Conservation (phyloP, 2,329 filamentous ascomycete species). For the Microdochium trichocladiopsis region DNA sequence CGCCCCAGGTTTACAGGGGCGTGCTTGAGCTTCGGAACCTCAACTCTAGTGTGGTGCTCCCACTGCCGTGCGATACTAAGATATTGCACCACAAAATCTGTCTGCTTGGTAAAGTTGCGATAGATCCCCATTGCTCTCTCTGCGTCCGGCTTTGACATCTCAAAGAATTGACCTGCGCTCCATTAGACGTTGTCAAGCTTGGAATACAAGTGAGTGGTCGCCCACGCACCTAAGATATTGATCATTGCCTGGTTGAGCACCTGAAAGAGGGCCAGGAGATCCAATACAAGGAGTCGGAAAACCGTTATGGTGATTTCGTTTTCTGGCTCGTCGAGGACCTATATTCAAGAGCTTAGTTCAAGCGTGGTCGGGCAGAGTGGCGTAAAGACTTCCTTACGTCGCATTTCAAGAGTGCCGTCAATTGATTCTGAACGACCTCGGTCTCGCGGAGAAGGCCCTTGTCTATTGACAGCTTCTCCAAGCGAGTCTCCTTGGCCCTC, state of each 20-base stretch:
- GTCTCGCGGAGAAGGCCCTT: conserved; percentile 91
- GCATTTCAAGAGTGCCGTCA: conserved; percentile 79
- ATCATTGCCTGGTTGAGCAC: conserved; percentile 96
- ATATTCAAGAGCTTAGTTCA: conserved; percentile 2
- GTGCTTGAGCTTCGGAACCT: conserved; percentile 96
- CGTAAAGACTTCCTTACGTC: conserved; percentile 54
- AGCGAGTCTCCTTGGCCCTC: conserved; percentile 68
- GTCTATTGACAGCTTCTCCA: conserved; percentile 82
- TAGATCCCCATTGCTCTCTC: conserved; percentile 90
- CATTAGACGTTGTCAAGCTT: conserved; percentile 8
- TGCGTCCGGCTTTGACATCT: conserved; percentile 92
- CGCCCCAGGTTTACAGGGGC: conserved; percentile 86
- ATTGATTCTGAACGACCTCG: conserved; percentile 82
- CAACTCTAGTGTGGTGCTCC: conserved; percentile 84
- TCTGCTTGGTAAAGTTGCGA: conserved; percentile 84
- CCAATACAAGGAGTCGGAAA: conserved; percentile 84
- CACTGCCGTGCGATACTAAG: conserved; percentile 81
- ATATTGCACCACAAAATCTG: conserved; percentile 87
- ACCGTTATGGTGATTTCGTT: conserved; percentile 96
- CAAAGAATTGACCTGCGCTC: conserved; percentile 81
- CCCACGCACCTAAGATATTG: conserved; percentile 74
- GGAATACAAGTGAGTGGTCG: conserved; percentile 1
- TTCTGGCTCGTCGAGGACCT: conserved; percentile 86
- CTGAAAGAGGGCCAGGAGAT: conserved; percentile 84
- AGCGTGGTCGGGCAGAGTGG: not conserved